Conservation (phyloP, 768 basidiomycete species). For the Kwoniella sp. region DNA sequence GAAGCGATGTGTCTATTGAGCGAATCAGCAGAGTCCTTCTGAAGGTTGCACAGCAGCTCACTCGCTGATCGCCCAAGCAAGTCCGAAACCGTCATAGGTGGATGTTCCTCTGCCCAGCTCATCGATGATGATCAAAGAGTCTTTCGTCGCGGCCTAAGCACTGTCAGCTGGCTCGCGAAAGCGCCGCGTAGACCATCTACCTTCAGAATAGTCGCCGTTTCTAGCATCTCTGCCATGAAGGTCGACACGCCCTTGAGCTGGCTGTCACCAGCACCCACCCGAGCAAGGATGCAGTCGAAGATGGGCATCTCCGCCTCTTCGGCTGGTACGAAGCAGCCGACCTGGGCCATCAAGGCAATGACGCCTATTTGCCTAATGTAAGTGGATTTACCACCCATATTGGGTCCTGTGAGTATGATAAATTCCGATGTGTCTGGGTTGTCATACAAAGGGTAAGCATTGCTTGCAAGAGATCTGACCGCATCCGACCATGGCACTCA, state of each 20-base stretch:
- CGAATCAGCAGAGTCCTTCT: neutral
- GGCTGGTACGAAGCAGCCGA: slow-evolving; percentile 93
- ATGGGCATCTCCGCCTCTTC: slow-evolving; percentile 78
- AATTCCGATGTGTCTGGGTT: slow-evolving; percentile 75
- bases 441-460: neutral
- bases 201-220: slow-evolving; percentile 89
- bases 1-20: slow-evolving; percentile 77
- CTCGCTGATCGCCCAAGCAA: slow-evolving; percentile 99
- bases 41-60: slow-evolving; percentile 49
- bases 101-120: slow-evolving; percentile 94
- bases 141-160: slow-evolving; percentile 84
- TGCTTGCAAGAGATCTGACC: neutral
- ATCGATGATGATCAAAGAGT: slow-evolving; percentile 95
- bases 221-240: slow-evolving; percentile 99
- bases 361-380: slow-evolving; percentile 91
- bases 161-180: neutral
- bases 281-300: slow-evolving; percentile 90
- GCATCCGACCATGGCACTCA: slow-evolving; percentile 35
- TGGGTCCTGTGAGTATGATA: slow-evolving; percentile 95
- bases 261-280: slow-evolving; percentile 96
- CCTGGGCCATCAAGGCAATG: slow-evolving; percentile 93
- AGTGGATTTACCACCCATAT: slow-evolving; percentile 98
- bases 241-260: slow-evolving; percentile 97
- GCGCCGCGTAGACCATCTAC: slow-evolving; percentile 53
- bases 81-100: slow-evolving; percentile 93